Evolutionary conservation across 1,284 basidiomycete genomes (phyloP).

Genomic region (Pterula multifida): DNA sequence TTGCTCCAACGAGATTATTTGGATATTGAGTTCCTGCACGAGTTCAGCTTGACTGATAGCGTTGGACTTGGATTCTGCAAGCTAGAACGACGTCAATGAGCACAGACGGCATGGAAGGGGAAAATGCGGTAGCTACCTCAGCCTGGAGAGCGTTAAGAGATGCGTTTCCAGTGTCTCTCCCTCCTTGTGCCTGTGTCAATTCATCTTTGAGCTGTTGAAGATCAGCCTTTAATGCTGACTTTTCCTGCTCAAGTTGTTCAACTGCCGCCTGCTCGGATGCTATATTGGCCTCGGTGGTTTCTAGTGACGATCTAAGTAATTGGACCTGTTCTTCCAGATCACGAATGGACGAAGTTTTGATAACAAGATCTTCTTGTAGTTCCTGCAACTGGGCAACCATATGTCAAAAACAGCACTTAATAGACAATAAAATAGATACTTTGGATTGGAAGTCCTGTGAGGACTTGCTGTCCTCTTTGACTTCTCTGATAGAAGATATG

Average conservation of each 20-base stretch:
- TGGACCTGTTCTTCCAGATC: constrained; percentile 40
- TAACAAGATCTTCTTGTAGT: constrained; percentile 35
- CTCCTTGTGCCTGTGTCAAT: background rate
- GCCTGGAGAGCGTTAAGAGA: background rate
- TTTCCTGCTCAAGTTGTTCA: background rate
- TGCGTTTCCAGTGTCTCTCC: background rate
- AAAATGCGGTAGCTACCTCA: constrained; percentile 6
- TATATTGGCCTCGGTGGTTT: constrained; percentile 24
- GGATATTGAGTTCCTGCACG: constrained; percentile 35
- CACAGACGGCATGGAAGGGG: constrained; percentile 3
- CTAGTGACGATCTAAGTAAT: constrained; percentile 37
- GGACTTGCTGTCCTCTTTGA: constrained; percentile 46
- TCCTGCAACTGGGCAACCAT: constrained; percentile 38
- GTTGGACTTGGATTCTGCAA: constrained; percentile 31
- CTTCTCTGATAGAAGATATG: constrained; percentile 58
- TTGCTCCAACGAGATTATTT: constrained; percentile 36
- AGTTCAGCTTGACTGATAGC: constrained; percentile 28
- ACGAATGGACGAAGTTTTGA: constrained; percentile 35
- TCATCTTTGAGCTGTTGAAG: background rate
- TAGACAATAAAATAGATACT: constrained; percentile 24
- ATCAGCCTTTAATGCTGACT: background rate
- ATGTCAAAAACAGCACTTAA: constrained; percentile 11
- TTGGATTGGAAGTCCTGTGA: constrained; percentile 48
- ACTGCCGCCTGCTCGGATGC: constrained; percentile 21
- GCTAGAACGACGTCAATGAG: constrained; percentile 23